Percentiles rank a stretch among this genome's conserved stretches.
These are phyloP conservation scores for Saturnispora sanitii DNA, from an alignment of 805 yeast species.

Conservation along the genomic window DNA sequence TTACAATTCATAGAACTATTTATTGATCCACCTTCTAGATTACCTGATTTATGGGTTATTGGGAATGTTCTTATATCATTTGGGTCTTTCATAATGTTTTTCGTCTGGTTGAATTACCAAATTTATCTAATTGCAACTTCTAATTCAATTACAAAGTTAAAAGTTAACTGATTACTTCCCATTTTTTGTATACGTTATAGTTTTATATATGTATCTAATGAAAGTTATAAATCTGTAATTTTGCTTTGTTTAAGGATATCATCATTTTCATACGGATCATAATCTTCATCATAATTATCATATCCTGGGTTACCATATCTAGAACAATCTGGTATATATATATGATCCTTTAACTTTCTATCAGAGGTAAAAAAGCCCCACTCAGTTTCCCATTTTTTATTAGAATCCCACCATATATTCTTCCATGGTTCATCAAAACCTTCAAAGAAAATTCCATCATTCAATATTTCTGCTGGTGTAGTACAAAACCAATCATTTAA, in stretches of 20 bases:
- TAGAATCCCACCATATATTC: constrained; percentile 36
- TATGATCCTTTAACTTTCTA: constrained; percentile 33
- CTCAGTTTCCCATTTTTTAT: constrained; percentile 53
- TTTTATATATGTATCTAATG: background rate
- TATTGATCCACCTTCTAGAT: constrained; percentile 42
- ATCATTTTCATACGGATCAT: background rate
- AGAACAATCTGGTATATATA: background rate
- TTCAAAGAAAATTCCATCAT: constrained; percentile 50
- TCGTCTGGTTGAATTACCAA: constrained; percentile 72
- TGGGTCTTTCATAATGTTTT: constrained; percentile 62
- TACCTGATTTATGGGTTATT: constrained; percentile 83
- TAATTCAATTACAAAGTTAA: background rate
- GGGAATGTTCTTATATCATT: constrained; percentile 67
- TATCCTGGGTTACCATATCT: background rate
- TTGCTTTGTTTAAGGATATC: background rate
- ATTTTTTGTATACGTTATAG: too few species aligned
- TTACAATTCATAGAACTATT: constrained; percentile 47
- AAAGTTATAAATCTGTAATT: background rate
- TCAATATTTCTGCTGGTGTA: constrained; percentile 27
- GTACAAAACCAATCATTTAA: constrained; percentile 44
- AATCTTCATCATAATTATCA: background rate
- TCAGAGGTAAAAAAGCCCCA: constrained; percentile 56
- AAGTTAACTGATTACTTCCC: background rate
- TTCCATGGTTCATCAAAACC: constrained; percentile 74
- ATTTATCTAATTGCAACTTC: constrained; percentile 23